phyloP scores from a whole-genome alignment of 805 yeast genomes.

The Lipomyces oligophaga region DNA sequence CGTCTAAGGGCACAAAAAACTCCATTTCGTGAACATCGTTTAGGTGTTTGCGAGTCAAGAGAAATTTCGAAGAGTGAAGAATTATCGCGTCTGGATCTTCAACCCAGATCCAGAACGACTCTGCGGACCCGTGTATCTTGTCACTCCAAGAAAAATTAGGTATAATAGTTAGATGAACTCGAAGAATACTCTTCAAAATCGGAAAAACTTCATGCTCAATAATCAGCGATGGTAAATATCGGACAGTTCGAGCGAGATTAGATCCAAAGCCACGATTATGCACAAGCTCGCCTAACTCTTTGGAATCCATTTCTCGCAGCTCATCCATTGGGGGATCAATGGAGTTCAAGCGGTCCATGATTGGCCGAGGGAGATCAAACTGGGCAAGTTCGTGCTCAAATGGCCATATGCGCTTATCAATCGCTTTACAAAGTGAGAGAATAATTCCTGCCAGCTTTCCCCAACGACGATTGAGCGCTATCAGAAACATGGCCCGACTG shows the following conservation, averaged over 20 bases:
- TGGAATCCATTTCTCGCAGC: constrained; percentile 65
- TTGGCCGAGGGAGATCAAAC: constrained; percentile 62
- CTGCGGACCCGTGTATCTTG: constrained; percentile 73
- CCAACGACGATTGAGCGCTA: constrained; percentile 90
- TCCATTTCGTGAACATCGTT: constrained; percentile 66
- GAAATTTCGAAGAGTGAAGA: constrained; percentile 76
- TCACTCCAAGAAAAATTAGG: constrained; percentile 87
- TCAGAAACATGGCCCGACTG: constrained; percentile 80
- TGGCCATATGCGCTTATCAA: constrained; percentile 76
- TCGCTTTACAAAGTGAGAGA: constrained; percentile 78
- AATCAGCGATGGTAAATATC: constrained; percentile 70
- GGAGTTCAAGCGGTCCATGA: constrained; percentile 57
- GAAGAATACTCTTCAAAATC: constrained; percentile 77
- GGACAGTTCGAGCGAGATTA: constrained; percentile 54
- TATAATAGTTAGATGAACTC: constrained; percentile 64
- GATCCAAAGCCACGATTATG: constrained; percentile 76
- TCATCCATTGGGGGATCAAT: constrained; percentile 56
- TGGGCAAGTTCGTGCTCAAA: constrained; percentile 80
- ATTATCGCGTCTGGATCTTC: constrained; percentile 78
- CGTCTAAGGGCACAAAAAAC: constrained; percentile 85
- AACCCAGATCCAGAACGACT: constrained; percentile 87
- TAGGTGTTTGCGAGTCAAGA: constrained; percentile 58
- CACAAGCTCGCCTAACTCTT: constrained; percentile 83
- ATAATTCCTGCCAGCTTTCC: constrained; percentile 71
- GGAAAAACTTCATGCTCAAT: constrained; percentile 84